These are phyloP conservation scores for Trypanosoma melophagium DNA, from an alignment of 208 protist species.

Conservation along the genomic window DNA sequence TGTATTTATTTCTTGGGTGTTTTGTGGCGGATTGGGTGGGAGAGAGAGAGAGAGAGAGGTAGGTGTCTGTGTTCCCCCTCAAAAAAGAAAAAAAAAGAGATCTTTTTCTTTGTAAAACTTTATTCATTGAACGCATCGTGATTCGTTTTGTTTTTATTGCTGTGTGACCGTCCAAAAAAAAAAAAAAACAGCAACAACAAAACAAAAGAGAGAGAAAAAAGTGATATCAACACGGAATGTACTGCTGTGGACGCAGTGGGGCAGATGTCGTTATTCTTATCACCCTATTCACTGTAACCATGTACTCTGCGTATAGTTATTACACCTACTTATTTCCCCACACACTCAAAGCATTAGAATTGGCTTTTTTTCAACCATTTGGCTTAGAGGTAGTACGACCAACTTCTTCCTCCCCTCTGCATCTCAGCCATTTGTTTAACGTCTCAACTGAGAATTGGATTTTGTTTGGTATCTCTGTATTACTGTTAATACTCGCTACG, in stretches of 20 bases:
- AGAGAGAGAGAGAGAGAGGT: too few relatives aligned
- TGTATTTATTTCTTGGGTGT: too few relatives aligned
- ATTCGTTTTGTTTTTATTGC: too few relatives aligned
- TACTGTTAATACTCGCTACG: conserved; percentile 56
- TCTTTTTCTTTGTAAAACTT: too few relatives aligned
- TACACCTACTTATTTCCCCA: conserved; percentile 80
- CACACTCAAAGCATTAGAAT: conserved; percentile 36
- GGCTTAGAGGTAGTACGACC: conserved; percentile 11
- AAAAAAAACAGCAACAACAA: background rate
- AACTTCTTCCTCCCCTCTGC: conserved; percentile 25
- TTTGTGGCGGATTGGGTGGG: too few relatives aligned
- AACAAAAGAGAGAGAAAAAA: background rate
- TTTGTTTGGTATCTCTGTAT: conserved; percentile 53
- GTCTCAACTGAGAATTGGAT: conserved; percentile 40
- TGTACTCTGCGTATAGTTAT: conserved; percentile 72
- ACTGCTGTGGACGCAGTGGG: conserved; percentile 37
- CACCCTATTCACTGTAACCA: conserved; percentile 51
- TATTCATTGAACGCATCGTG: too few relatives aligned
- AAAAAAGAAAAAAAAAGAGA: too few relatives aligned
- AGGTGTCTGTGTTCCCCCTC: too few relatives aligned
- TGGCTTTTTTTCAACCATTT: conserved; percentile 27
- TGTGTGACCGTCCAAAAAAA: background rate
- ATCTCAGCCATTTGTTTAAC: conserved; percentile 23
- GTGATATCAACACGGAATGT: conserved; percentile 9
- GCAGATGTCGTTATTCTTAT: conserved; percentile 60